Evolutionary conservation across 805 yeast genomes (phyloP).

Genomic region (Metschnikowia noctiluminum): DNA sequence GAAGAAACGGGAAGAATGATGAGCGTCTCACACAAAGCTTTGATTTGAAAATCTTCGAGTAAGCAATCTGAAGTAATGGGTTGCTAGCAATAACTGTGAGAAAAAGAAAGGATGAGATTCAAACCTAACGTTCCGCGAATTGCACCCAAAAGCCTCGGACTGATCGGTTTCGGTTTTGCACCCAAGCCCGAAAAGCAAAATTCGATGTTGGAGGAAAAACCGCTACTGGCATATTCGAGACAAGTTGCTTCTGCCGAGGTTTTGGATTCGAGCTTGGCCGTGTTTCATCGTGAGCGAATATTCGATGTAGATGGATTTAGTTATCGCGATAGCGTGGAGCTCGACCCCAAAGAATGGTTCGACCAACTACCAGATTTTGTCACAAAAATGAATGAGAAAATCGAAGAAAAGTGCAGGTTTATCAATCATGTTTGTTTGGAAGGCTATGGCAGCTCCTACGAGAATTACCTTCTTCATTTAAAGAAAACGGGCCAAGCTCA

Average conservation of each 20-base stretch:
- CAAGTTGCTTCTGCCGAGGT: conserved; percentile 8
- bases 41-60: not conserved
- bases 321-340: conserved; percentile 2
- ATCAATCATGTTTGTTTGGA: not conserved
- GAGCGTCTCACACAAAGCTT: not conserved
- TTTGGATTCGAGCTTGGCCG: conserved; percentile 2
- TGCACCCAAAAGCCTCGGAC: conserved; percentile 5
- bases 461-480: not conserved
- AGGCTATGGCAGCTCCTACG: not conserved
- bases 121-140: not conserved
- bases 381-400: conserved; percentile 6
- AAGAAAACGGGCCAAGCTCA: not conserved
- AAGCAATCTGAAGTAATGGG: not conserved
- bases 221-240: not conserved
- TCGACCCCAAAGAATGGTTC: not conserved
- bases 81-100: too few species aligned
- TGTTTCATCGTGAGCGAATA: conserved; percentile 1
- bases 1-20: not conserved
- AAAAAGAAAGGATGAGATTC: too few species aligned
- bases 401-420: not conserved
- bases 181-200: not conserved
- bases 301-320: conserved; percentile 1
- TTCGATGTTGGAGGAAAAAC: conserved; percentile 1
- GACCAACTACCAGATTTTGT: conserved; percentile 5
- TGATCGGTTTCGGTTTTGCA: not conserved